Conservation (phyloP, 1,139 yeast species). For the Pichia terricola region DNA sequence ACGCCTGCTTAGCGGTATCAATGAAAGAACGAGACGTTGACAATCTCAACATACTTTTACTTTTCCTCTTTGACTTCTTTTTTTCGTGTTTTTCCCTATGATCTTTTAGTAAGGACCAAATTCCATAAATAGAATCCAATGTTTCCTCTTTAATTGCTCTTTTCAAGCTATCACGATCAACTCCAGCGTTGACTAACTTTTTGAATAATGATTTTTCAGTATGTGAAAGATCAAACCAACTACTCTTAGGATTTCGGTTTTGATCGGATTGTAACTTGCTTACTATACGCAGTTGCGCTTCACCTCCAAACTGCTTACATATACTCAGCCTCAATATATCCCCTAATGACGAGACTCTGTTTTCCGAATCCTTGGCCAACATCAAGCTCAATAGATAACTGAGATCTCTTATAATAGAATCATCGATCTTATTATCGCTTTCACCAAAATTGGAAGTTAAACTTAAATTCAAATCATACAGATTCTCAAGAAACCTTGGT, state of each 20-base stretch:
- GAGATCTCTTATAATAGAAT: neutral
- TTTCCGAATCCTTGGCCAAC: slow-evolving; percentile 56
- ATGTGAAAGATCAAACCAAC: slow-evolving; percentile 20
- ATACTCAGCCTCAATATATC: slow-evolving; percentile 58
- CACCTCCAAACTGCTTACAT: slow-evolving; percentile 40
- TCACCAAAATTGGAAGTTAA: neutral
- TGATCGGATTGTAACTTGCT: slow-evolving; percentile 30
- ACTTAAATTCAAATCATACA: neutral
- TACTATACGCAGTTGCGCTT: slow-evolving; percentile 31
- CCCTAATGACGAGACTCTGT: slow-evolving; percentile 47
- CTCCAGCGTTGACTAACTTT: slow-evolving; percentile 51
- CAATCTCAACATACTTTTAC: slow-evolving; percentile 39
- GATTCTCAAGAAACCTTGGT: slow-evolving; percentile 42
- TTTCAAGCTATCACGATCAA: slow-evolving; percentile 57
- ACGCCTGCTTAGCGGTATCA: slow-evolving; percentile 16
- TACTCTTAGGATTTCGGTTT: slow-evolving; percentile 23
- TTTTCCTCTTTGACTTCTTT: slow-evolving; percentile 36
- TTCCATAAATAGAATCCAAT: slow-evolving; percentile 75
- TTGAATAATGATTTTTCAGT: slow-evolving; percentile 60
- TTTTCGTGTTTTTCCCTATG: slow-evolving; percentile 37
- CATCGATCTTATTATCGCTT: neutral
- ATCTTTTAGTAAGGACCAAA: slow-evolving; percentile 69
- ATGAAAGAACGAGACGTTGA: slow-evolving; percentile 19
- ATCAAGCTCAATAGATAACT: slow-evolving; percentile 32
- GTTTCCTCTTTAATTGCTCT: slow-evolving; percentile 50